Evolutionary conservation across 768 basidiomycete species (phyloP).

Genomic region (Ramaria rubella): DNA sequence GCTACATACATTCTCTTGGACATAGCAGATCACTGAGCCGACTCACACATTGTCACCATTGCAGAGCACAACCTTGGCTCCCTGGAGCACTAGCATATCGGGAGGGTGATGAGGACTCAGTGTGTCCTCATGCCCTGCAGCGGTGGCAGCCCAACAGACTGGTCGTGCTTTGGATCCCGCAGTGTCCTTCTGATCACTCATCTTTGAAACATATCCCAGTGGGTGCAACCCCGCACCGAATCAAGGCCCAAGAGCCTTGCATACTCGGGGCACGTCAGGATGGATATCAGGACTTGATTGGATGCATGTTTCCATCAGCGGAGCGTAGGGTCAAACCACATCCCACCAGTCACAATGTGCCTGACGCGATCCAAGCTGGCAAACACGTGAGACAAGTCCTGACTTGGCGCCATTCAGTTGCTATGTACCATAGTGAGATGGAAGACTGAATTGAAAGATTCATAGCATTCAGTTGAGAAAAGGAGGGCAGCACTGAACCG

Average conservation of each 20-base stretch:
- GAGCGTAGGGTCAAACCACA: neutral
- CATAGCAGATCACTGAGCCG: neutral
- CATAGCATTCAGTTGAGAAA: neutral
- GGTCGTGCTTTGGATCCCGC: neutral
- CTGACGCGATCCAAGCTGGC: neutral
- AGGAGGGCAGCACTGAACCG: neutral
- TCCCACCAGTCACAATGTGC: neutral
- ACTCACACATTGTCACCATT: neutral
- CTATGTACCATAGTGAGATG: constrained; percentile 20
- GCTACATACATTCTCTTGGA: neutral
- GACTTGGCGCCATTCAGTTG: constrained; percentile 25
- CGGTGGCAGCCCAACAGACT: neutral
- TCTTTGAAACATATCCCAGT: neutral
- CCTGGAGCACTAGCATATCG: neutral
- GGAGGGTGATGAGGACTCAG: neutral
- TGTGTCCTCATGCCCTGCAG: neutral
- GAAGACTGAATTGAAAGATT: neutral
- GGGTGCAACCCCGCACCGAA: neutral
- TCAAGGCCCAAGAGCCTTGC: neutral
- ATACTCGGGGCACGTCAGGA: neutral
- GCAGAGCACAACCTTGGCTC: neutral
- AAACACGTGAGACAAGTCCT: constrained; percentile 13
- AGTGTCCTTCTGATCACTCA: neutral
- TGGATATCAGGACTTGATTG: neutral
- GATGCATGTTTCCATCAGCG: neutral